phyloP scores from a whole-genome alignment of 352 stramenopile species.

The Paralagenidium karlingii region DNA sequence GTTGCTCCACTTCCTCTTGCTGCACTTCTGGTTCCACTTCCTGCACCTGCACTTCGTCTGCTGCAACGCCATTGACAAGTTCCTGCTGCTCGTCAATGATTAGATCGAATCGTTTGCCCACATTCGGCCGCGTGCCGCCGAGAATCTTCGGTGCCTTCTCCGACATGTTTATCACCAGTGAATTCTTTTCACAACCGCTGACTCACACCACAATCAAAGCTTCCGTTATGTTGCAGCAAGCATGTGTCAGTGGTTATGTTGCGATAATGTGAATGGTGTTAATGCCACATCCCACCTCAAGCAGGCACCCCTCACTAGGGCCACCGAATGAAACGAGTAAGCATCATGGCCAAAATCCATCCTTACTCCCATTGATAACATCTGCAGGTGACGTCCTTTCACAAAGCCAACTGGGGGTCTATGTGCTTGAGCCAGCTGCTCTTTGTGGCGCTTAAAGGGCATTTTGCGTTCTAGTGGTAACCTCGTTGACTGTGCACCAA shows the following conservation, averaged over 20 bases:
- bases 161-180: conserved; percentile 22
- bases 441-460: no score
- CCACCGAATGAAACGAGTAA: no score
- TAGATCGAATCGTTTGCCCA: conserved; percentile 38
- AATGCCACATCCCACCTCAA: neutral
- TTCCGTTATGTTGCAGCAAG: neutral
- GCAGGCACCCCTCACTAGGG: no score
- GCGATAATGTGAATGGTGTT: neutral
- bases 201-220: neutral
- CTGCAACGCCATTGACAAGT: neutral
- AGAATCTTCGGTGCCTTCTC: conserved; percentile 43
- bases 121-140: conserved; percentile 39
- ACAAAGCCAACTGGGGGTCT: no score
- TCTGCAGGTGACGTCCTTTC: no score
- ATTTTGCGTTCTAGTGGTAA: no score
- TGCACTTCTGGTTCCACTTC: conserved; percentile 2
- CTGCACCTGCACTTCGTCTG: neutral
- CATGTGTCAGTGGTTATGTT: neutral
- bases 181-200: neutral
- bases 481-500: no score
- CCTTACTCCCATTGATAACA: no score
- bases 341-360: no score
- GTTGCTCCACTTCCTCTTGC: conserved; percentile 1
- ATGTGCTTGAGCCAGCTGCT: no score
- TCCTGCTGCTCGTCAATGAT: conserved; percentile 9